Percentiles rank a stretch among this genome's conserved stretches.
Conservation (phyloP, 2,329 filamentous ascomycete species). For the Ascochyta fabae region DNA sequence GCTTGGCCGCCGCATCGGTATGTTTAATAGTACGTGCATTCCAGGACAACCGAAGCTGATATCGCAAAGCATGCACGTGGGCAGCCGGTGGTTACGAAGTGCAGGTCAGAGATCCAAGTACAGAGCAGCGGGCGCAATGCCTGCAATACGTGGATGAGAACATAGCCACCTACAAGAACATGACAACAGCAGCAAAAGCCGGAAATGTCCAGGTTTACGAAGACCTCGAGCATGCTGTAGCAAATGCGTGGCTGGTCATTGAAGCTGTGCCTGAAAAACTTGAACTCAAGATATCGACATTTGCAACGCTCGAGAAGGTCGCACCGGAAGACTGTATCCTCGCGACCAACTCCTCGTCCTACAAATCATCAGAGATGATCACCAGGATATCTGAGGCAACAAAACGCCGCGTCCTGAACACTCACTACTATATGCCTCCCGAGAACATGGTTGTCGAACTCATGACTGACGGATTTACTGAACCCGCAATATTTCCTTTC, state of each 20-base stretch:
- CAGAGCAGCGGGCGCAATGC: constrained; percentile 45
- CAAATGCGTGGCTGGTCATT: constrained; percentile 60
- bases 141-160: constrained; percentile 52
- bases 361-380: constrained; percentile 59
- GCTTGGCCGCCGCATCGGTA: constrained; percentile 24
- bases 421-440: constrained; percentile 60
- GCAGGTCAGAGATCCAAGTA: constrained; percentile 52
- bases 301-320: constrained; percentile 55
- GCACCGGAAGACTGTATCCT: constrained; percentile 57
- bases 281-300: constrained; percentile 56
- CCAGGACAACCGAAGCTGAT: background rate
- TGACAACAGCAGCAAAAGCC: background rate
- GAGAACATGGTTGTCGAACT: constrained; percentile 57
- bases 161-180: constrained; percentile 16
- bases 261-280: constrained; percentile 62
- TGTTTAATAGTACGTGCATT: background rate
- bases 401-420: constrained; percentile 50
- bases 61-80: constrained; percentile 36
- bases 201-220: constrained; percentile 30
- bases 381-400: constrained; percentile 49
- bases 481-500: constrained; percentile 54
- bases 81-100: constrained; percentile 54
- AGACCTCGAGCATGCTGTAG: constrained; percentile 51
- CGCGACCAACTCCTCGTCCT: constrained; percentile 60
- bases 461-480: constrained; percentile 60